Percentiles rank a stretch among this genome's conserved stretches.
phyloP scores from a whole-genome alignment of 202 grass and related monocot species.

The Cymbopogon flexuosus region DNA sequence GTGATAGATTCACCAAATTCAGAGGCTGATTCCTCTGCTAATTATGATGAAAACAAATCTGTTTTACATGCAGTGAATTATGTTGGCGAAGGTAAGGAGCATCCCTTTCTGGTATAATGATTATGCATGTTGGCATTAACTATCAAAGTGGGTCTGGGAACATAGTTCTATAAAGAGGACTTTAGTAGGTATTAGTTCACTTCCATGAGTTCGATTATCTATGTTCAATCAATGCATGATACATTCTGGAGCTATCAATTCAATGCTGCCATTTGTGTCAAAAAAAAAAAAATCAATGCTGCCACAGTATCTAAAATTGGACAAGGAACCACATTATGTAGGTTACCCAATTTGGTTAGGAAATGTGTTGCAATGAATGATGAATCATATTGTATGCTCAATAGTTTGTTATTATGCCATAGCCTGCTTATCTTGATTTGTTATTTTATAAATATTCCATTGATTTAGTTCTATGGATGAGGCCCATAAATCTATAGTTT shows the following conservation, averaged over 20 bases:
- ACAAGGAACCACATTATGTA: not conserved
- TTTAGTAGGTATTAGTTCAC: not conserved
- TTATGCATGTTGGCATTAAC: constrained; percentile 2
- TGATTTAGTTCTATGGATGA: constrained; percentile 6
- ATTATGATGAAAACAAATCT: constrained; percentile 29
- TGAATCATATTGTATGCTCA: not conserved
- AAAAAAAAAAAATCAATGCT: too few relatives aligned
- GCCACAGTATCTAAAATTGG: not conserved
- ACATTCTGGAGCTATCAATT: not conserved
- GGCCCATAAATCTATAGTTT: not conserved
- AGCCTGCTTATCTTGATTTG: not conserved
- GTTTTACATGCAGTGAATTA: constrained; percentile 34
- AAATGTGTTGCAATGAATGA: not conserved
- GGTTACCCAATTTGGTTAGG: not conserved
- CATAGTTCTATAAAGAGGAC: not conserved
- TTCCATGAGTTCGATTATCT: not conserved
- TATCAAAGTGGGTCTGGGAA: not conserved
- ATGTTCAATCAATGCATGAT: not conserved
- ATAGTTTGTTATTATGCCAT: constrained; percentile 1
- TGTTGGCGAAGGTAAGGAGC: constrained; percentile 41
- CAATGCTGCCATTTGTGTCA: too few relatives aligned
- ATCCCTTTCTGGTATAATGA: not conserved
- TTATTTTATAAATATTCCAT: not conserved
- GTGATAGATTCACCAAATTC: constrained; percentile 32
- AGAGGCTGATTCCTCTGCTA: constrained; percentile 28